These are phyloP conservation scores for Geotrichum citri-aurantii DNA, from an alignment of 1,139 yeast species.

Conservation along the genomic window DNA sequence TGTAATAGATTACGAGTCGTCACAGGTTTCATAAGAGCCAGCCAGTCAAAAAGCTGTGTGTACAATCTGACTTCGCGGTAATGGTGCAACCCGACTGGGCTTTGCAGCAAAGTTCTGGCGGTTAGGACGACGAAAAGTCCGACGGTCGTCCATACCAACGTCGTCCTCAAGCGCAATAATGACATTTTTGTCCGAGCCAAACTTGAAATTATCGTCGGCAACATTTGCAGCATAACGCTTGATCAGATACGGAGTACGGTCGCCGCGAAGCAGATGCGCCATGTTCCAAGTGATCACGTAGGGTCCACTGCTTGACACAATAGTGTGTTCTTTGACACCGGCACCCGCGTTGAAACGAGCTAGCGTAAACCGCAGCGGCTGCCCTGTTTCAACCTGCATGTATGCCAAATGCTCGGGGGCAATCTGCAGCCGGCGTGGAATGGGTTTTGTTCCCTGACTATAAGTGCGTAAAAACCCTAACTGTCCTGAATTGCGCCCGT, in stretches of 20 bases:
- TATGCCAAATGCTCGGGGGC: constrained; percentile 68
- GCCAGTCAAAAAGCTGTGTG: not conserved
- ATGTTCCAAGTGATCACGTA: constrained; percentile 80
- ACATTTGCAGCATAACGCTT: constrained; percentile 58
- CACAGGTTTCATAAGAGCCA: too few relatives aligned
- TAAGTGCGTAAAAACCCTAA: constrained; percentile 67
- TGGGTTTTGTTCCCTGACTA: constrained; percentile 60
- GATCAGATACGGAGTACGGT: constrained; percentile 54
- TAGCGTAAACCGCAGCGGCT: constrained; percentile 53
- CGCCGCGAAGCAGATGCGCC: constrained; percentile 50
- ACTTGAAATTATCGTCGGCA: constrained; percentile 73
- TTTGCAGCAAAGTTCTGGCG: constrained; percentile 42
- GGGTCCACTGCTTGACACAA: constrained; percentile 74
- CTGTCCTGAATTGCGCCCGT: constrained; percentile 41
- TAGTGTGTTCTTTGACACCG: constrained; percentile 59
- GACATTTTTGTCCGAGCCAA: constrained; percentile 64
- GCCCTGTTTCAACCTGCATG: constrained; percentile 50
- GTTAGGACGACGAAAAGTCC: constrained; percentile 55
- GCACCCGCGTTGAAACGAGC: constrained; percentile 74
- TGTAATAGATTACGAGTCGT: too few relatives aligned
- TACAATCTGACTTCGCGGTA: not conserved
- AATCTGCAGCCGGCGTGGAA: constrained; percentile 60
- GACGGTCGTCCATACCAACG: constrained; percentile 60
- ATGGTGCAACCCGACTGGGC: constrained; percentile 27
- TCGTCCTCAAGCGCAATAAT: constrained; percentile 68